These are phyloP conservation scores for Leccinum disarticulatum DNA, from an alignment of 768 basidiomycete genomes.

Conservation along the genomic window DNA sequence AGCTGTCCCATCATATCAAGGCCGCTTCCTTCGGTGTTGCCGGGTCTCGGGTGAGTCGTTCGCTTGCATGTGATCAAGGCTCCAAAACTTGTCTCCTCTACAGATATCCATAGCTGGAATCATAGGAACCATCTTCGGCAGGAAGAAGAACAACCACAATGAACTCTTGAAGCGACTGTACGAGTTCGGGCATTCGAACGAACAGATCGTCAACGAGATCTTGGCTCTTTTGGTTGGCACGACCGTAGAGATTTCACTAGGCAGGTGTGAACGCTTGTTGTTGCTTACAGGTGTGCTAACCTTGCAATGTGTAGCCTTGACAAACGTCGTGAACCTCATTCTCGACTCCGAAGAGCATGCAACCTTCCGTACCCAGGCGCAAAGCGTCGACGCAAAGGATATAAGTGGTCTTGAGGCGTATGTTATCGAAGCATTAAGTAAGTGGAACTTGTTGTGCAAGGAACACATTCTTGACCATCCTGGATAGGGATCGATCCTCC, in stretches of 20 bases:
- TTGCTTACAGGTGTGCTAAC: neutral
- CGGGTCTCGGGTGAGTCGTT: constrained; percentile 42
- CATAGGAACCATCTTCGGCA: constrained; percentile 50
- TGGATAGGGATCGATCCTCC: constrained; percentile 66
- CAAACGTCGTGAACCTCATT: constrained; percentile 66
- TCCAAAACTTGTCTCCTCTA: neutral
- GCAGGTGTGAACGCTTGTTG: constrained; percentile 34
- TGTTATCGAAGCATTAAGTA: constrained; percentile 69
- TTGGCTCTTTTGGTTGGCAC: constrained; percentile 69
- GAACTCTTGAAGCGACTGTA: constrained; percentile 58
- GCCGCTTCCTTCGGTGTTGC: constrained; percentile 41
- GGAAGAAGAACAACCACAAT: constrained; percentile 41
- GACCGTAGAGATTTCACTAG: constrained; percentile 68
- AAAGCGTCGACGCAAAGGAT: constrained; percentile 33
- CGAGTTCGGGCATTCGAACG: constrained; percentile 53
- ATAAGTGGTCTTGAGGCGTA: constrained; percentile 50
- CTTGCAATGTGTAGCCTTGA: constrained; percentile 44
- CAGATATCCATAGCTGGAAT: constrained; percentile 40
- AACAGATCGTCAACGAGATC: constrained; percentile 66
- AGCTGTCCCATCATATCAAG: constrained; percentile 59
- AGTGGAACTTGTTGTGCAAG: constrained; percentile 28
- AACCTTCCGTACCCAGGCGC: constrained; percentile 37
- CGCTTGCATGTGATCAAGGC: neutral
- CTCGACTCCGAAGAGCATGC: constrained; percentile 49
- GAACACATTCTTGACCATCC: constrained; percentile 3